Base-by-base conservation (phyloP, 2,329 filamentous ascomycete genomes). In the Verticillium nubilum region DNA sequence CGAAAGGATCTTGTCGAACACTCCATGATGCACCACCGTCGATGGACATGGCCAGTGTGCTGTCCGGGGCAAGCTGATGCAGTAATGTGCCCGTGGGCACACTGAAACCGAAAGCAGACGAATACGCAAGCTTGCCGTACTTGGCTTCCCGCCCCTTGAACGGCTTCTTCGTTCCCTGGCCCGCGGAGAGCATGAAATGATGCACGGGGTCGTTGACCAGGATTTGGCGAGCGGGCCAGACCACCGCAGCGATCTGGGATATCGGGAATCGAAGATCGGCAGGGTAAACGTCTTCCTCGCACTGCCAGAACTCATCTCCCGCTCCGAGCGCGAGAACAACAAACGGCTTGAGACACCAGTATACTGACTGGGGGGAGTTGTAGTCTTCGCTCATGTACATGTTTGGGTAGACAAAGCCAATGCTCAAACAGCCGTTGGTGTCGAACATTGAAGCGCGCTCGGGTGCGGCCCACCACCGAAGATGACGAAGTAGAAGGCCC, bases 381-480 rank as follows among this genome's bases (percentile, higher is more conserved):
- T 81, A 81, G 61, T 79, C 75, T 66, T 81, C 78, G 59, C 72
- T 70, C 70, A 80, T 73, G 61, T 76, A 81, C 72, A 79, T 78
- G 63, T 80, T 80, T 3, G 56, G 56, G n/a, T 57, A 57, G 2
- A 19, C 15, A 42, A 57, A 57, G 37, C 56, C 56, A 27, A 57
- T 52, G 12, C 26, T 91, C 59, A 92, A 76, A 56, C 89, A 92
- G 33, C 89, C 90, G 61, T 87, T 86, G 1, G 86, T 75, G 60
- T 86, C 87, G 81, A 91, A 92, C 59, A 92, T 91, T 64, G 90
- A 83, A 23, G 33, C 31, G n/a, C 56, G 56, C 26, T 81, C 76
- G 63, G 92, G 88, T 0, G 81, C 86, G 66, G 89, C 86, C 90
- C 90, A 94, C 88, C 89, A 93, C 12, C 90, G 80, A 31, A 93